phyloP scores from a whole-genome alignment of 176 grass and related monocot species.

The Thalia dealbata region DNA sequence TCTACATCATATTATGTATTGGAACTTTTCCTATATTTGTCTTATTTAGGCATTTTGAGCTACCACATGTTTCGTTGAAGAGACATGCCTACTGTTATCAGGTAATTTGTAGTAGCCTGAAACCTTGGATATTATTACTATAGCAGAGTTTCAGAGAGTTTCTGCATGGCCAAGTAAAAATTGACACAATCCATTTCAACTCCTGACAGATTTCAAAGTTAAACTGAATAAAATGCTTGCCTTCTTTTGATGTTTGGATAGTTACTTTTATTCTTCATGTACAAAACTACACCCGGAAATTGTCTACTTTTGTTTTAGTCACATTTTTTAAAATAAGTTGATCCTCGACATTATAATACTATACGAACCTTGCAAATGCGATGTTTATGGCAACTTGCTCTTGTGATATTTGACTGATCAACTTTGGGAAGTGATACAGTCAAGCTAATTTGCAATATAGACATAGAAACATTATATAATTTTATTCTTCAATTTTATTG shows the following conservation, averaged over 20 bases:
- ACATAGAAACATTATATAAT: neutral
- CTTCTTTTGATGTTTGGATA: neutral
- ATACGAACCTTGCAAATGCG: too few species aligned
- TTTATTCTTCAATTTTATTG: neutral
- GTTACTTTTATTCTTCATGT: neutral
- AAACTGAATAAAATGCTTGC: neutral
- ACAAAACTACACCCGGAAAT: neutral
- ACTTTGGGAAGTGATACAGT: neutral
- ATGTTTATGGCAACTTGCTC: too few species aligned
- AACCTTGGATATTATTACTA: neutral
- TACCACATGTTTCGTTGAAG: too few species aligned
- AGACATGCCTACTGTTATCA: too few species aligned
- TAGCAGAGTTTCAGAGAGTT: neutral
- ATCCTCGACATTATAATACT: neutral
- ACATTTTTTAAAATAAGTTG: neutral
- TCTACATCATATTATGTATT: neutral
- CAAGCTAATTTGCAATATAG: neutral
- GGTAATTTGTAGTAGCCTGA: too few species aligned
- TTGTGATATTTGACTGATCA: too few species aligned
- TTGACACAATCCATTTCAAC: neutral
- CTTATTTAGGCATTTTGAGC: neutral
- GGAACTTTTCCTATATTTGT: neutral
- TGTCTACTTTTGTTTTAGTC: neutral
- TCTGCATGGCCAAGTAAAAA: neutral
- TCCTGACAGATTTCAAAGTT: neutral